Evolutionary conservation across 106 monocot species (phyloP).

Genomic region (Dendrobium nobile): DNA sequence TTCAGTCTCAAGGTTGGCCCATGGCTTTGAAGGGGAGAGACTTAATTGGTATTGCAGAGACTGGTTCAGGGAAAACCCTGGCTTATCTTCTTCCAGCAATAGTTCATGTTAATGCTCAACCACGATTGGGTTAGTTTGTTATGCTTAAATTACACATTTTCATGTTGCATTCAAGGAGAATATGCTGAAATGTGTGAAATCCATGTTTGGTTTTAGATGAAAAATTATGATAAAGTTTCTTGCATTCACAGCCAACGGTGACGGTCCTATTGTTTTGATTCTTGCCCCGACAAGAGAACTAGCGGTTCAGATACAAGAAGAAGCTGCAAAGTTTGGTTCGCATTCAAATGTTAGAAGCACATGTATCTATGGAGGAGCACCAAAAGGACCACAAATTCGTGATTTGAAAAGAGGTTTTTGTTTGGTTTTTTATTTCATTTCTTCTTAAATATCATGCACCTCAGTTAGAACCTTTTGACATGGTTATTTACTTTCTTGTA

Average conservation of each 20-base stretch:
- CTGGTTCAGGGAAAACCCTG: constrained; percentile 95
- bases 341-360: constrained; percentile 67
- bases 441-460: background rate
- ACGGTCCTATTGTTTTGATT: constrained; percentile 79
- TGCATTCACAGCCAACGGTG: constrained; percentile 49
- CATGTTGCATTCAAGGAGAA: background rate
- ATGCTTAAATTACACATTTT: background rate
- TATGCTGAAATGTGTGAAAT: background rate
- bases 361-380: constrained; percentile 92
- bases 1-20: constrained; percentile 97
- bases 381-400: constrained; percentile 96
- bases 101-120: constrained; percentile 91
- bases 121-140: constrained; percentile 61
- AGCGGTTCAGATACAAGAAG: constrained; percentile 97
- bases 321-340: constrained; percentile 83
- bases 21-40: constrained; percentile 98
- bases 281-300: constrained; percentile 94
- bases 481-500: constrained; percentile 18
- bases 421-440: background rate
- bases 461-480: background rate
- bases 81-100: constrained; percentile 86
- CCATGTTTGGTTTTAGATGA: background rate
- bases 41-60: constrained; percentile 89
- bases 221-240: constrained; percentile 4
- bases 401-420: constrained; percentile 76